Percentiles rank a stretch among this genome's conserved stretches.
These are phyloP conservation scores for Reticulomyxa filosa DNA, from an alignment of 78 protist genomes.

Conservation along the genomic window DNA sequence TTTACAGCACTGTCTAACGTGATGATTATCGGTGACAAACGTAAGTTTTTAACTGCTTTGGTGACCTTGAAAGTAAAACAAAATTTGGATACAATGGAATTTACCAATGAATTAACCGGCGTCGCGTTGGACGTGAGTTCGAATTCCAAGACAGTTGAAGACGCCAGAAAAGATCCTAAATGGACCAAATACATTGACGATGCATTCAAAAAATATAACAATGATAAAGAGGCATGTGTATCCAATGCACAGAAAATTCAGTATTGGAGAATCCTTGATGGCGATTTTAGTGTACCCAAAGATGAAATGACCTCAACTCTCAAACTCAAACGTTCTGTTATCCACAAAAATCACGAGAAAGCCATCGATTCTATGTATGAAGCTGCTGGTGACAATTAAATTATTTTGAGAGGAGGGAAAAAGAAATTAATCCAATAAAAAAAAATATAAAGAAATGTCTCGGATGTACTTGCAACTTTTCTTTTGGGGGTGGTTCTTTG, in stretches of 20 bases:
- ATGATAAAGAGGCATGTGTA: constrained; percentile 9
- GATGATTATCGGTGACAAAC: background rate
- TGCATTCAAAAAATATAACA: constrained; percentile 15
- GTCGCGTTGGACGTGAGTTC: background rate
- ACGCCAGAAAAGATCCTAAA: constrained; percentile 8
- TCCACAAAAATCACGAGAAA: background rate
- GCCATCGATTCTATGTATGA: background rate
- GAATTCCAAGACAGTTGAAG: constrained; percentile 12
- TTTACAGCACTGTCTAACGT: too few species aligned
- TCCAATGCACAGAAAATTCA: constrained; percentile 29
- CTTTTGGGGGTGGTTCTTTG: too few species aligned
- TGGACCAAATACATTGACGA: constrained; percentile 9
- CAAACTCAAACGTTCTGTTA: constrained; percentile 36
- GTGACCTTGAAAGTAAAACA: background rate
- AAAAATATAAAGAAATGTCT: too few species aligned
- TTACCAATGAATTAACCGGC: background rate
- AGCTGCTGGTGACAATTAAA: too few species aligned
- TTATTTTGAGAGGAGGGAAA: too few species aligned
- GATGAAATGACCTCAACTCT: constrained; percentile 49
- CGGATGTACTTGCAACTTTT: too few species aligned
- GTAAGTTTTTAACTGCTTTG: background rate
- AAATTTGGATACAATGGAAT: background rate
- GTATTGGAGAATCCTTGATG: constrained; percentile 20
- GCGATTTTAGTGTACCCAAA: constrained; percentile 22
- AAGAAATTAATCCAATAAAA: too few species aligned